phyloP scores from a whole-genome alignment of 1,284 basidiomycete species.

The Athelia sp. region DNA sequence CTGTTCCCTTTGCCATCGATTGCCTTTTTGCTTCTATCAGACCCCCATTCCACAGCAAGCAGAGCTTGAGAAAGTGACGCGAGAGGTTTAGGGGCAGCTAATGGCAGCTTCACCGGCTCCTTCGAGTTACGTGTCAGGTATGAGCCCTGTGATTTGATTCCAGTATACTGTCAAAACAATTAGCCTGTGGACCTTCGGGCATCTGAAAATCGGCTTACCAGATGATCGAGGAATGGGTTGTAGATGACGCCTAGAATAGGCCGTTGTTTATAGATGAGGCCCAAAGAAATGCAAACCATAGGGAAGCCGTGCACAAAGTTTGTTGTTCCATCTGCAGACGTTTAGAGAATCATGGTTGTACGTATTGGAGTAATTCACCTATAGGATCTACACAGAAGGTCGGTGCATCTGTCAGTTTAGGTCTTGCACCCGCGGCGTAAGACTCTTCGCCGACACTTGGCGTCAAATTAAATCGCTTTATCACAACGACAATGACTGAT shows the following conservation, averaged over 20 bases:
- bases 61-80: constrained; percentile 77
- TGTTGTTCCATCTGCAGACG: constrained; percentile 75
- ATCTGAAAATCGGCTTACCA: constrained; percentile 36
- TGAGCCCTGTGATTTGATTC: constrained; percentile 75
- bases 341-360: not conserved
- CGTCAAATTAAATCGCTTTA: constrained; percentile 6
- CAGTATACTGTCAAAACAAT: constrained; percentile 62
- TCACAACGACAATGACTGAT: not conserved
- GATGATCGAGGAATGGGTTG: constrained; percentile 87
- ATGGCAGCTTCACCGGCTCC: constrained; percentile 66
- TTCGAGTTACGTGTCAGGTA: constrained; percentile 58
- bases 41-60: constrained; percentile 89
- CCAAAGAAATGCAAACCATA: constrained; percentile 87
- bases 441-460: constrained; percentile 90
- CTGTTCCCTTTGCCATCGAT: not conserved
- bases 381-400: constrained; percentile 93
- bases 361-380: constrained; percentile 32
- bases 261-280: constrained; percentile 75
- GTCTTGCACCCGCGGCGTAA: constrained; percentile 66
- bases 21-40: constrained; percentile 42
- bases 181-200: constrained; percentile 3
- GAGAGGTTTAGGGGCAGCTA: constrained; percentile 64
- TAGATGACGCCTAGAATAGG: constrained; percentile 89
- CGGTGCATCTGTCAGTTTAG: constrained; percentile 77
- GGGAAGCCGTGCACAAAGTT: constrained; percentile 95